Evolutionary conservation across 257 asterid species (phyloP).

Genomic region (Leptodermis oblonga): DNA sequence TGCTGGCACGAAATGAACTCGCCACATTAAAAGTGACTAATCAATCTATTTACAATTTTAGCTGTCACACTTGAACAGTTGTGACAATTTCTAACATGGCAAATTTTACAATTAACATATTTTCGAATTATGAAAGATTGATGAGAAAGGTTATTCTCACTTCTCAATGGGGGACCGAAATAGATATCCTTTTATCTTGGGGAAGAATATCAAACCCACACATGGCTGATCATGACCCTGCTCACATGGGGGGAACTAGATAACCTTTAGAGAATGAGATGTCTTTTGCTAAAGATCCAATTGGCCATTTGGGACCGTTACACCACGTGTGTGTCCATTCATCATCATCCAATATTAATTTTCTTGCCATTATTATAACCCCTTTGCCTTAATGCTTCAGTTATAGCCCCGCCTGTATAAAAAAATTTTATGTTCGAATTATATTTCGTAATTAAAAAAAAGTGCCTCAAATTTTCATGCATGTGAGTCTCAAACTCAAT

Average conservation of each 20-base stretch:
- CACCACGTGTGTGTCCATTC: constrained; percentile 22
- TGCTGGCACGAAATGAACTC: too few species aligned
- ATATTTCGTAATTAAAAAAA: too few species aligned
- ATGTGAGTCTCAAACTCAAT: constrained; percentile 20
- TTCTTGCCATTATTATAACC: neutral
- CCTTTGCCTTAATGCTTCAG: neutral
- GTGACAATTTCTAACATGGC: too few species aligned
- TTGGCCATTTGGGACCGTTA: constrained; percentile 31
- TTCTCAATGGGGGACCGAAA: constrained; percentile 8
- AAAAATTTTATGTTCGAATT: too few species aligned
- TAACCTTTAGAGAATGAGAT: neutral
- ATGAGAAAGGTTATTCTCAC: too few species aligned
- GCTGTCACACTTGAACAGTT: too few species aligned
- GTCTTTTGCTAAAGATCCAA: constrained; percentile 10
- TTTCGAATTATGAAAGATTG: neutral
- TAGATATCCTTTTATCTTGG: constrained; percentile 19
- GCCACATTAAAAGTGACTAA: too few species aligned
- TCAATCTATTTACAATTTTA: too few species aligned
- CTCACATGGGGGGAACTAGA: constrained; percentile 21
- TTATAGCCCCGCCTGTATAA: neutral
- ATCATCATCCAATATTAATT: constrained; percentile 5
- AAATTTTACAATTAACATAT: neutral
- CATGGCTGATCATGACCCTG: constrained; percentile 10
- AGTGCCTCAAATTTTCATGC: too few species aligned
- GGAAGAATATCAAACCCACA: constrained; percentile 17